Percentiles rank a stretch among this genome's conserved stretches.
Evolutionary conservation across 176 grass and related monocot genomes (phyloP).

Genomic region (Ensete glaucum): DNA sequence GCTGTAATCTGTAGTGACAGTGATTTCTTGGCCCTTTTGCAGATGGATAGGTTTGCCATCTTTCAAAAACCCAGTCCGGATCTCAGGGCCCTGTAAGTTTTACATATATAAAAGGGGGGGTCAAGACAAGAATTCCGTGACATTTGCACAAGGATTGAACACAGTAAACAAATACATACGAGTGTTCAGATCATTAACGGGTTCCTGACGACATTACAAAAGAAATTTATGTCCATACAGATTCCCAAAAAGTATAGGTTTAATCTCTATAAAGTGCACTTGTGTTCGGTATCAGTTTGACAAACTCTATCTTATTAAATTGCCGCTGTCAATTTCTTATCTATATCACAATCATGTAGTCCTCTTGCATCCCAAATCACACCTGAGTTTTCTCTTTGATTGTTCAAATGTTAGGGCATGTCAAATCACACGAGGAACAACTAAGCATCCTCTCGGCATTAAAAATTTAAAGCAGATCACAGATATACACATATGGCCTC

Average conservation of each 20-base stretch:
- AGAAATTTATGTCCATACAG: not conserved
- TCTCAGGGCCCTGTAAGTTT: constrained; percentile 9
- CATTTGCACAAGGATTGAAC: no score
- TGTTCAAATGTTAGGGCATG: no score
- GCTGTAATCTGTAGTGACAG: constrained; percentile 11
- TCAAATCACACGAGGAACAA: no score
- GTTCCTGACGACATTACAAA: no score
- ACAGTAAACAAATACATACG: no score
- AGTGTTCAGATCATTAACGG: no score
- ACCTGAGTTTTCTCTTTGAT: no score
- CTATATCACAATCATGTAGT: not conserved
- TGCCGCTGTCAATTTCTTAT: not conserved
- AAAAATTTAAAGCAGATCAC: no score
- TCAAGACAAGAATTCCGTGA: not conserved
- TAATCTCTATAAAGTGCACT: not conserved
- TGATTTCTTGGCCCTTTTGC: constrained; percentile 7
- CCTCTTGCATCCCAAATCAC: not conserved
- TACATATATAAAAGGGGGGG: no score
- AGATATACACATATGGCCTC: no score
- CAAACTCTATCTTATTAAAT: not conserved
- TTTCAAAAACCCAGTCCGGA: constrained; percentile 16
- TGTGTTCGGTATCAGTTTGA: not conserved
- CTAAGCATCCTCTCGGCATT: no score
- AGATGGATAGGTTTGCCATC: constrained; percentile 14
- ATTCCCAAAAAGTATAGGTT: not conserved